Evolutionary conservation across 352 stramenopile genomes (phyloP).

Genomic region (Chrysophaeum taylorii): DNA sequence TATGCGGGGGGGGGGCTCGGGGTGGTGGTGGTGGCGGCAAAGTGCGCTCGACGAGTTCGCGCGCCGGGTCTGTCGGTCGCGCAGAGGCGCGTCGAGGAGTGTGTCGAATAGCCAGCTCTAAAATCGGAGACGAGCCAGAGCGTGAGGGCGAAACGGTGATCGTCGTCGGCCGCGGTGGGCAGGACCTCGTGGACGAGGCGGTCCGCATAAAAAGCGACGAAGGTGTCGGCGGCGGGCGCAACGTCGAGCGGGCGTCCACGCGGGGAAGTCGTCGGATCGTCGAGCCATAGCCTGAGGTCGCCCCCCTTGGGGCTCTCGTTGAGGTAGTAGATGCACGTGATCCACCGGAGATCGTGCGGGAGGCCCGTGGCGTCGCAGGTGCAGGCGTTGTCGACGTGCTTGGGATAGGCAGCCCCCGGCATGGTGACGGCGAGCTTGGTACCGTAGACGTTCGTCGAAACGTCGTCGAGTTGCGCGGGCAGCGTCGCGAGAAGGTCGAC

Average conservation of each 20-base stretch:
- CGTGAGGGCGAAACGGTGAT: not conserved
- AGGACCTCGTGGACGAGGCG: conserved; percentile 5
- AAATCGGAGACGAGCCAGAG: not conserved
- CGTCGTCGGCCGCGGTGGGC: not conserved
- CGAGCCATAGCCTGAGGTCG: not conserved
- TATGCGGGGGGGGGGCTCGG: too few relatives aligned
- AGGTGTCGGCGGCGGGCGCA: not conserved
- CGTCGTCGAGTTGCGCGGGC: not conserved
- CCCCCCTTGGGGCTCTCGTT: not conserved
- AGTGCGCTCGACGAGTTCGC: too few relatives aligned
- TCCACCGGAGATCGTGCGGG: not conserved
- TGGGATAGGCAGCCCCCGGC: not conserved
- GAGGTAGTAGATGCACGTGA: conserved; percentile 9
- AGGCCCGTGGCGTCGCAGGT: not conserved
- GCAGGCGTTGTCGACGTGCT: conserved; percentile 10
- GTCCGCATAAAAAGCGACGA: not conserved
- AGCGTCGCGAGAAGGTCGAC: not conserved
- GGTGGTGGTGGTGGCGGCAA: too few relatives aligned
- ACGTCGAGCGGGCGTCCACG: not conserved
- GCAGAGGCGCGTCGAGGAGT: too few relatives aligned
- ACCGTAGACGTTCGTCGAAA: not conserved
- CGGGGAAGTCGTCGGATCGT: not conserved
- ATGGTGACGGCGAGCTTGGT: not conserved
- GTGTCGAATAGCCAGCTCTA: too few relatives aligned
- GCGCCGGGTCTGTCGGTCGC: too few relatives aligned